A percentile compares a stretch with the other conserved stretches of the same genome.
These are phyloP conservation scores for Plasmodium blacklocki DNA, from an alignment of 169 alveolate species.

Conservation along the genomic window DNA sequence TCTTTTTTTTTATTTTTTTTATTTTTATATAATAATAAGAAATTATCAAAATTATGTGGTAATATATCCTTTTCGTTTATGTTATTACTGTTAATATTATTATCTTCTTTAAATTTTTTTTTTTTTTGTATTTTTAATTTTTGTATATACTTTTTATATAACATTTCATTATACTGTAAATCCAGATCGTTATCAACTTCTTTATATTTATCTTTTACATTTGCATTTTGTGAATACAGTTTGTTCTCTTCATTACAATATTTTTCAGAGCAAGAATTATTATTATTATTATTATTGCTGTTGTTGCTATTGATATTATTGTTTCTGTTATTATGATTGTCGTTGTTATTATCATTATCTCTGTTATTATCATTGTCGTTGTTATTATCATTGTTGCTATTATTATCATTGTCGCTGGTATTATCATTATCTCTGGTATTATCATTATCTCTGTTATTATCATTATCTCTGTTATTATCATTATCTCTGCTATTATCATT, in stretches of 20 bases:
- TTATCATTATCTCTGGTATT: neutral
- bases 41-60: constrained; percentile 34
- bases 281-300: neutral
- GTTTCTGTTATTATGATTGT: neutral
- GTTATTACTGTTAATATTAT: neutral
- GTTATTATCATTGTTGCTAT: neutral
- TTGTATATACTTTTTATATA: constrained; percentile 12
- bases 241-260: neutral
- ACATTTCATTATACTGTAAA: neutral
- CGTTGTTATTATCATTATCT: neutral
- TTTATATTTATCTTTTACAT: neutral
- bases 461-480: neutral
- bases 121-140: constrained; percentile 9
- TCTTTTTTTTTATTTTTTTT: constrained; percentile 14
- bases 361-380: neutral
- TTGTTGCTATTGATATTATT: neutral
- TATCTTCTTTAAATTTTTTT: neutral
- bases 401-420: neutral
- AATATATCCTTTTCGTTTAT: constrained; percentile 12
- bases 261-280: neutral
- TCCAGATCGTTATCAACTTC: neutral
- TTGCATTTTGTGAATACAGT: neutral
- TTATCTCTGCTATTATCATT: too few relatives aligned
- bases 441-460: neutral
- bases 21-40: constrained; percentile 45